A percentile compares a stretch with the other conserved stretches of the same genome.
Conservation (phyloP, 1,139 yeast genomes). For the Spathaspora sp. region DNA sequence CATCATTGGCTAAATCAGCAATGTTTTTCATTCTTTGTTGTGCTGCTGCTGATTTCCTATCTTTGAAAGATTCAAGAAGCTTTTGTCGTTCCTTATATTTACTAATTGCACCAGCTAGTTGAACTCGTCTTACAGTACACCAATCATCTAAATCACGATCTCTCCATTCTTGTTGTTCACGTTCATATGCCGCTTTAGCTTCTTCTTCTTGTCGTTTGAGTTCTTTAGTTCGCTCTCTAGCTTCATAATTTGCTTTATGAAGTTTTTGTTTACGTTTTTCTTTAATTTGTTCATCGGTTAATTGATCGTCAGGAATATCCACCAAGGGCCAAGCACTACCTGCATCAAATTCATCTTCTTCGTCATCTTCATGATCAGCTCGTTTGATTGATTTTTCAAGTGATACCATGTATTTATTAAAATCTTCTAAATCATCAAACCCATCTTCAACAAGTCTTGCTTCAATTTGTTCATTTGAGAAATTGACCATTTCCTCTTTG, state of each 20-base stretch:
- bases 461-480: slow-evolving; percentile 43
- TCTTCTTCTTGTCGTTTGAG: slow-evolving; percentile 63
- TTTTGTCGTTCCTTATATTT: slow-evolving; percentile 67
- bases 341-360: slow-evolving; percentile 51
- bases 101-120: slow-evolving; percentile 56
- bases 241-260: slow-evolving; percentile 84
- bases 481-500: slow-evolving; percentile 49
- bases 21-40: slow-evolving; percentile 91
- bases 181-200: slow-evolving; percentile 50
- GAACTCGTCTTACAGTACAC: slow-evolving; percentile 68
- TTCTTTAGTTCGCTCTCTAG: slow-evolving; percentile 78
- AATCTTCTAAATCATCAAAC: slow-evolving; percentile 70
- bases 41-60: slow-evolving; percentile 87
- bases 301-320: slow-evolving; percentile 80
- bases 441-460: slow-evolving; percentile 67
- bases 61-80: slow-evolving; percentile 75
- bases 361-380: slow-evolving; percentile 71
- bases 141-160: slow-evolving; percentile 72
- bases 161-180: slow-evolving; percentile 77
- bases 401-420: slow-evolving; percentile 64
- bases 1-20: slow-evolving; percentile 84
- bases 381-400: slow-evolving; percentile 69
- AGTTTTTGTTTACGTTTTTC: slow-evolving; percentile 85
- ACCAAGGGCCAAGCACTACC: slow-evolving; percentile 68
- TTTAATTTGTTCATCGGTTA: slow-evolving; percentile 75